These are phyloP conservation scores for Exophiala viscosa DNA, from an alignment of 2,329 filamentous ascomycete genomes.

Conservation along the genomic window DNA sequence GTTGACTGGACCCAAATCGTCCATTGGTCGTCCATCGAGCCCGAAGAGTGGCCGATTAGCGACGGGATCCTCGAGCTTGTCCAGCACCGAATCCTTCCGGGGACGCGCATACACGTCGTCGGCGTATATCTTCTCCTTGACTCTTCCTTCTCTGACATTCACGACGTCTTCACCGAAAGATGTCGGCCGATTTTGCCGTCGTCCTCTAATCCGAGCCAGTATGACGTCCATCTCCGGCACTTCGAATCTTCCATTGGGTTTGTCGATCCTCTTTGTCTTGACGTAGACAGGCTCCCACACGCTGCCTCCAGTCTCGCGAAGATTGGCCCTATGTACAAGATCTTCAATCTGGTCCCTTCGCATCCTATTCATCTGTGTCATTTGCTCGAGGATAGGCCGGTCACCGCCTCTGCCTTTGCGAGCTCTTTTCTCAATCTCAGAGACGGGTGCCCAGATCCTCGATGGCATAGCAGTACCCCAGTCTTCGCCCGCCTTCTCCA, in stretches of 20 bases:
- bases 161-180: slow-evolving; percentile 11
- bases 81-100: slow-evolving; percentile 22
- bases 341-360: slow-evolving; percentile 18
- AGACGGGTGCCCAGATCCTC: slow-evolving; percentile 12
- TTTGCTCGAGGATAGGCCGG: slow-evolving; percentile 14
- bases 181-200: slow-evolving; percentile 6
- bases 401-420: slow-evolving; percentile 16
- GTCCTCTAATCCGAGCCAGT: slow-evolving; percentile 12
- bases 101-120: slow-evolving; percentile 13
- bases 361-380: slow-evolving; percentile 15
- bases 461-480: slow-evolving; percentile 16
- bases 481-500: slow-evolving; percentile 19
- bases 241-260: slow-evolving; percentile 7
- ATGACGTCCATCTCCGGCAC: slow-evolving; percentile 25
- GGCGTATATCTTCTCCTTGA: slow-evolving; percentile 11
- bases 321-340: slow-evolving; percentile 14
- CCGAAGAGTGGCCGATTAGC: slow-evolving; percentile 21
- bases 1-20: slow-evolving; percentile 20
- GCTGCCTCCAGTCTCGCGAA: slow-evolving; percentile 14
- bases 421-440: slow-evolving; percentile 21
- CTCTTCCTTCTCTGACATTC: slow-evolving; percentile 1
- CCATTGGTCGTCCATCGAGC: slow-evolving; percentile 20
- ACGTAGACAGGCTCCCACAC: slow-evolving; percentile 22
- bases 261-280: slow-evolving; percentile 16
- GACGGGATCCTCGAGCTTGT: slow-evolving; percentile 22